Base-by-base conservation (phyloP, 2,329 filamentous ascomycete species). In the Fusarium secorum region DNA sequence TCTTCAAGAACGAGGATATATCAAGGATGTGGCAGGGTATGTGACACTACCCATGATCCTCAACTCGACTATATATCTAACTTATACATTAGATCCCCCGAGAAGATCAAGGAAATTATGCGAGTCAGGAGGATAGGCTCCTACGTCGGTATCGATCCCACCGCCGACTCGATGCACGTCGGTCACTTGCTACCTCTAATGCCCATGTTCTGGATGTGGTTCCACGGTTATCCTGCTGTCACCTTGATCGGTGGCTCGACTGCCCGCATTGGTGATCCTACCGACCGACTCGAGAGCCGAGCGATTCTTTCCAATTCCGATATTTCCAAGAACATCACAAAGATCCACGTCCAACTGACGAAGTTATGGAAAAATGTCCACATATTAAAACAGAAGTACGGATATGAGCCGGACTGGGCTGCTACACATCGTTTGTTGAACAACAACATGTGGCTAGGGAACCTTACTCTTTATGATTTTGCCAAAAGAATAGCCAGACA, bases 141-240 rank as follows among this genome's bases (percentile, higher is more conserved):
- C 64, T 97, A 97, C 76, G 91, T 93, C 57, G 93, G 93, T 73
- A 88, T 96, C 75, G 93, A 97, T 77, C 93, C 93, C 9, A 96
- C 93, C 1, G 93, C 92, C 18, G 84, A 88, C 60, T 96, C 93
- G 4, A 83, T 96, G 64, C 93, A 97, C 75, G 84, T 96, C 49
- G 93, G 93, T 63, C 93, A 97, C 77, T 84, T 97, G 10, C 84
- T 96, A 18, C 91, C 93, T 26, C 84, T 95, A 59, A 96, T 96
- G 93, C 88, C 92, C 20, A 83, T 95, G 28, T 94, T 94, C 82
- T 95, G 93, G 91, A 87, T 95, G 84, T 94, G 93, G 81, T 84
- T 94, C 71, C 85, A 94, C 77, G 93, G 93, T 28, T 90, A 91
- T 78, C 84, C 87, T 35, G 86, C 90, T 30, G 83, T 92, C 53